Evolutionary conservation across 139 green algal species (phyloP).

Genomic region (Ulvella scutata): DNA sequence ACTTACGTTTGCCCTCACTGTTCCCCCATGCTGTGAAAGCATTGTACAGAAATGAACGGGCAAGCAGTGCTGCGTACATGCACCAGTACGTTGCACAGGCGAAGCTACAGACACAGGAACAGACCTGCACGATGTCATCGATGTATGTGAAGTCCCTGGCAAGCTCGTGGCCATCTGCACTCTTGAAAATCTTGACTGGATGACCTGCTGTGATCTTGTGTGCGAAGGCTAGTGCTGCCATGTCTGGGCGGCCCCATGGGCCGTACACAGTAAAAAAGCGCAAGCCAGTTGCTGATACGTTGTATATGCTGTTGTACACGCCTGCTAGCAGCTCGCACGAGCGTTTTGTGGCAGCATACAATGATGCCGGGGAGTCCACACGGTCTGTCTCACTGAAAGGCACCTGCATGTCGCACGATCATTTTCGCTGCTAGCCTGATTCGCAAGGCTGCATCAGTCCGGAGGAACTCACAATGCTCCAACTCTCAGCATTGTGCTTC

Average conservation of each 20-base stretch:
- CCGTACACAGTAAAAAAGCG: conserved; percentile 85
- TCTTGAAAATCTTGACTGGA: conserved; percentile 54
- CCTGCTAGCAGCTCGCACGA: conserved; percentile 49
- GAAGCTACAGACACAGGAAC: no score
- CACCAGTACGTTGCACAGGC: no score
- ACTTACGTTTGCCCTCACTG: no score
- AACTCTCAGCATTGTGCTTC: no score
- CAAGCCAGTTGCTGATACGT: conserved; percentile 44
- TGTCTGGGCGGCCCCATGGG: conserved; percentile 54
- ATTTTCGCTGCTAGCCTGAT: no score
- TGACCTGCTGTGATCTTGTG: conserved; percentile 33
- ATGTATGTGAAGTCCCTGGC: conserved; percentile 70
- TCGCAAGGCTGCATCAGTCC: no score
- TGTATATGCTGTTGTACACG: conserved; percentile 58
- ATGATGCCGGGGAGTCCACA: conserved; percentile 33
- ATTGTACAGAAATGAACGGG: no score
- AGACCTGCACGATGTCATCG: conserved; percentile 46
- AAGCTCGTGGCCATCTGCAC: conserved; percentile 17
- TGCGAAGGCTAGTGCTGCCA: conserved; percentile 63
- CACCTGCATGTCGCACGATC: conserved; percentile 22
- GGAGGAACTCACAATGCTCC: no score
- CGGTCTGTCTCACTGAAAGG: conserved; percentile 48
- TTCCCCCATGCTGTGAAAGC: no score
- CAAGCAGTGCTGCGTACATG: no score
- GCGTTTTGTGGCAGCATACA: conserved; percentile 70